Base-by-base conservation (phyloP, 2,329 filamentous ascomycete genomes). In the Curvularia verruculosa region DNA sequence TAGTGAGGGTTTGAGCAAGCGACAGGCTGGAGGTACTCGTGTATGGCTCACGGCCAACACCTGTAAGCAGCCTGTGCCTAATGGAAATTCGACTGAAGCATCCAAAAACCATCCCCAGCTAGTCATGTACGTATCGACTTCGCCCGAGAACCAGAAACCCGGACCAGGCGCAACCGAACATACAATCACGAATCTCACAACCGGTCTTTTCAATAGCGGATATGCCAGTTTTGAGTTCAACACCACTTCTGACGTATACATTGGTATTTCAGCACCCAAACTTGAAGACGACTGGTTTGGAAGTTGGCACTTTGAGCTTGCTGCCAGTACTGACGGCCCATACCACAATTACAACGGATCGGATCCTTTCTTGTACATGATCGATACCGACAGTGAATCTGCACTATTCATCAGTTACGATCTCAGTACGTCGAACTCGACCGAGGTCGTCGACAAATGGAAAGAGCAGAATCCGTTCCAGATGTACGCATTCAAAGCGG, bases 11-110 rank as follows among this genome's bases (percentile, higher is more conserved):
- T 7, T 69, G 52, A 53, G 56, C 24, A 71, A 66, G 46, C 65
- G 71, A 23, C 73, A 75, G 40, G 51, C 66, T 28, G 68, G 71
- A 3, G 18, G 24, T 23, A 71, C 76, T 23, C 75, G 76, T 15
- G 80, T 98, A 3, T 97, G 89, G 75, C 83, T 99, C 52, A 92
- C 92, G 2, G 87, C 92, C 41, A 98, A 92, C 64, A 93, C 91
- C 1, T 99, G 95, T 75, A 77, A 85, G 24, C 92, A 96, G 67
- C 95, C 94, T 12, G 73, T 77, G 19, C 80, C 82, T 39, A 84
- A 84, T 39, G 79, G 77, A 8, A 79, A 79, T 1, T 78, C 80
- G 23, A 80, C 78, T 49, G 75, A 77, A 10, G 66, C 65, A 13
- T 74, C 79, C 1, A 58, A 49, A 21, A 59, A 53, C 48, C 56